Conservation (phyloP, 257 asterid species). For the Solanum habrochaites region DNA sequence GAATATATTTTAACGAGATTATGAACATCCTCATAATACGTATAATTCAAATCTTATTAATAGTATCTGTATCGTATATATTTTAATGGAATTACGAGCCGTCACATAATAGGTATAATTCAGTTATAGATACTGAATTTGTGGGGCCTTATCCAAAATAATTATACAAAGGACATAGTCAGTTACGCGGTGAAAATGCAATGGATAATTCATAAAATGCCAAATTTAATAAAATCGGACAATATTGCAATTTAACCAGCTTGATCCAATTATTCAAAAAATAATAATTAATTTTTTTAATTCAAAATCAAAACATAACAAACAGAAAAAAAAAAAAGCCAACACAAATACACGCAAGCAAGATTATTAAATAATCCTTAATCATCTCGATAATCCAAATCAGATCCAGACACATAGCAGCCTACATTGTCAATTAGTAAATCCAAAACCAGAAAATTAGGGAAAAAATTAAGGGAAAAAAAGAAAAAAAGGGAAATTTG, state of each 20-base stretch:
- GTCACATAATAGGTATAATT: not conserved
- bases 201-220: not conserved
- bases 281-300: too few relatives aligned
- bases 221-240: not conserved
- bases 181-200: constrained; percentile 2
- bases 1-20: too few relatives aligned
- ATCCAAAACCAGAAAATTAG: not conserved
- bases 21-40: too few relatives aligned
- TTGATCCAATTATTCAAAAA: not conserved
- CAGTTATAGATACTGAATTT: not conserved
- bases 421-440: not conserved
- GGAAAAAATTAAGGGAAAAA: not conserved
- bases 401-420: not conserved
- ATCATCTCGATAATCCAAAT: not conserved
- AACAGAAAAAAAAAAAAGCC: not conserved
- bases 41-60: too few relatives aligned
- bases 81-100: not conserved
- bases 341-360: not conserved
- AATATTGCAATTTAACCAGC: not conserved
- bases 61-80: not conserved
- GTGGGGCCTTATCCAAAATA: not conserved
- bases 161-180: not conserved
- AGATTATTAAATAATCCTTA: not conserved
- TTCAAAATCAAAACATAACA: not conserved
- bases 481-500: not conserved